Evolutionary conservation across 1,284 basidiomycete species (phyloP), one percentile per base, ranked within the genome.

Genomic region (Sparassis latifolia): DNA sequence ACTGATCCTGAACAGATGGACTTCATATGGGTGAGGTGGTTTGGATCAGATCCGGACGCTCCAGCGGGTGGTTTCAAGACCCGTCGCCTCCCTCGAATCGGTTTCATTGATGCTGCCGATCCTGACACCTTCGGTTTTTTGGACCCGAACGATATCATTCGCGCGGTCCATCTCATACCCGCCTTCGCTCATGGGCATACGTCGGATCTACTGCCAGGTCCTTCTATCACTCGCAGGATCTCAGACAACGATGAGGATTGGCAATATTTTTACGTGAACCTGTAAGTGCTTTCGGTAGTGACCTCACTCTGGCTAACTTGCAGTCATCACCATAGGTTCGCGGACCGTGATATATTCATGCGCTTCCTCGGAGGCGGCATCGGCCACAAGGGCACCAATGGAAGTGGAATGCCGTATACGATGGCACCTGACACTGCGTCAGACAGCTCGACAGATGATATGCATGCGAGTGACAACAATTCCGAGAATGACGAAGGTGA

Each of bases 1-100:
- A 47, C 55, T n/a, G 48, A 50, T 5, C 3, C 12, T 0, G 4
- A 49, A 7, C 31, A 30, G 3, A 57, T 73, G 53, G 63, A 69
- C 9, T 58, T 74, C 29, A 54, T 72, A 1, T 72, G 61, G 63
- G 71, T 75, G 0, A 55, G 66, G 2, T 73, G 71, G 70, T 61
- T 66, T 32, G 63, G 62, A 0, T 35, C 33, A 2, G 61, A 64
- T 20, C 54, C 57, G 3, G 47, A 48, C 5, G 46, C 56, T 20
- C 35, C 27, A n/a, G n/a, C n/a, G n/a, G 51, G 39, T 32, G 63
- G 67, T 20, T 55, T 53, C 30, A 42, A 41, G 5, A 7, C 31
- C 10, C 55, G 59, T 4, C 52, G 53, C 2, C 59, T 73, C 3
- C 66, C 62, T n/a, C 63, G 63, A 33, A 40, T 74, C 4, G 64